Percentiles rank a stretch among this genome's conserved stretches.
phyloP scores from a whole-genome alignment of 2,329 filamentous ascomycete genomes.

The Colletotrichum spaethianum region DNA sequence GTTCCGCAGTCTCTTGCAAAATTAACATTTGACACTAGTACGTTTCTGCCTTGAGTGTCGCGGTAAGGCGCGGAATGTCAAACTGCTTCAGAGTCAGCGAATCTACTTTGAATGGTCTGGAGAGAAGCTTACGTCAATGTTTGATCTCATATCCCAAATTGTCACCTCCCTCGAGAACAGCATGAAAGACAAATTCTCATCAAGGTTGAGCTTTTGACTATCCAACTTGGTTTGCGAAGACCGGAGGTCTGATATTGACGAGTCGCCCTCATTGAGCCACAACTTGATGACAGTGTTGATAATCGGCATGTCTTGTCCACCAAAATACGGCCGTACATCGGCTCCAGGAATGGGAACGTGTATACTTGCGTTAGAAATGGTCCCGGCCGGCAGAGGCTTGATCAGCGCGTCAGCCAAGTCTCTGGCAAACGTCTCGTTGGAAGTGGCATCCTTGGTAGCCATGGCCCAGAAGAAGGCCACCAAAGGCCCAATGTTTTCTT shows the following conservation, averaged over 20 bases:
- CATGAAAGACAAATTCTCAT: conserved; percentile 32
- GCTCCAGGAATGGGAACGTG: conserved; percentile 10
- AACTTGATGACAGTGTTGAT: conserved; percentile 30
- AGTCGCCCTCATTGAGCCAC: conserved; percentile 11
- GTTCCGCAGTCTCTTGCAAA: neutral
- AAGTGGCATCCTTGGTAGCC: conserved; percentile 8
- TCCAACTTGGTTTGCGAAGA: conserved; percentile 13
- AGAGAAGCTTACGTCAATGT: neutral
- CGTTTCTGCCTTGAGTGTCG: neutral
- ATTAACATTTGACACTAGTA: neutral
- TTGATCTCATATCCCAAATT: conserved; percentile 4
- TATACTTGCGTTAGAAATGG: conserved; percentile 7
- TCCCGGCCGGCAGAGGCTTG: neutral
- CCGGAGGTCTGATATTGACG: conserved; percentile 5
- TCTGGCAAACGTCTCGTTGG: conserved; percentile 29
- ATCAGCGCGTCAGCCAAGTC: conserved; percentile 15
- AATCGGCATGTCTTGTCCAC: conserved; percentile 17
- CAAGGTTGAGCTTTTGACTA: conserved; percentile 8
- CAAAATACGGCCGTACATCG: conserved; percentile 12
- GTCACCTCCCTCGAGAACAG: conserved; percentile 13
- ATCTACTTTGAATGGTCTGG: rapidly evolving
- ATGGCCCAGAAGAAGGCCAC: conserved; percentile 32
- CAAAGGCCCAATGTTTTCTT: neutral
- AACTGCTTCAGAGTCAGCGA: neutral
- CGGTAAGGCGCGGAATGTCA: neutral